Base-by-base conservation (phyloP, 148 eudicot species). In the Heliosperma pusillum region DNA sequence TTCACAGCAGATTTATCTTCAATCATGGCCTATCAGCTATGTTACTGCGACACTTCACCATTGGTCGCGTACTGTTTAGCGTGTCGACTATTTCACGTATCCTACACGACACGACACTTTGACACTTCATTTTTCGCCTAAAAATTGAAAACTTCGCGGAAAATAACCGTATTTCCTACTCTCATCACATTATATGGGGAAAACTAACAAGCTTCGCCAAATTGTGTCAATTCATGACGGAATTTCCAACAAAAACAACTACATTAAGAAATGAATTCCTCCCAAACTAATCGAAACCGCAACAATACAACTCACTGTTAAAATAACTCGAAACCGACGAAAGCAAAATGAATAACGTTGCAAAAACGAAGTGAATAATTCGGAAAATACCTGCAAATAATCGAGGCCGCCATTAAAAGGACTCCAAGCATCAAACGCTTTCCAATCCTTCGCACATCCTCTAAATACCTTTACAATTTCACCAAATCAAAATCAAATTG, bases 371-470 rank as follows among this genome's bases (percentile, higher is more conserved):
- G 3, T n/a, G 9, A 16, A 27, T 17, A 42, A 69, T 47, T 47
- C 12, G 2, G 55, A 12, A 4, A 1, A 44, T 72, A 94, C 97
- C 92, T 84, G 87, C 87, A 91, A 78, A 64, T 94, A 89, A 55
- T 87, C 87, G 29, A 94, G 91, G 27, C 98, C 98, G 9, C 96
- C 96, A 82, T 76, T 81, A 9, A 75, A 71, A 47, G 91, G 90
- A 72, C 88, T 90, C 97, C 97, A 91, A 5, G 69, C 21, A 33
- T 82, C 66, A 68, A 83, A 88, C 74, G 98, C 97, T 36, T 77
- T 87, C 97, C 93, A 90, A 36, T 87, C 81, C 79, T 86, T 88
- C 30, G 87, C 76, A 73, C 95, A 91, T 69, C 92, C 95, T 70
- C 27, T 83, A 62, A 93, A 87, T 0, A 91, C 90, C 98, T 80